Base-by-base conservation (phyloP, 306 rosid species). In the Crataegus laevigata region DNA sequence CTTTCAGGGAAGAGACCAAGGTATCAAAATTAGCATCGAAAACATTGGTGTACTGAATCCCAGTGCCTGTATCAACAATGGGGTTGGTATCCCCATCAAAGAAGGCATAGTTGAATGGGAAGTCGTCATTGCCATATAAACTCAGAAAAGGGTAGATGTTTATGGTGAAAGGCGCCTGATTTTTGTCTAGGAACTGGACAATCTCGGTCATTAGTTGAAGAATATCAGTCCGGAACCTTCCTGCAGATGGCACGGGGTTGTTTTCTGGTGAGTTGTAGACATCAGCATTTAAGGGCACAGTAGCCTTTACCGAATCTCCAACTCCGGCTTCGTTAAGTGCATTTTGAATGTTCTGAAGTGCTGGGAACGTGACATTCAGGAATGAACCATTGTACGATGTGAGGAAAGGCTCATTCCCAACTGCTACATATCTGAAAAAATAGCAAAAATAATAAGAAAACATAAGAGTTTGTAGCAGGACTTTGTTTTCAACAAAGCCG, bases 141-240 rank as follows among this genome's bases (percentile, higher is more conserved):
- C 99, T 94, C 36, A 94, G 84, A 83, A 94, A 94, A 54, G 99
- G 99, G 85, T 94, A 94, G 43, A 94, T 94, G 87, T 94, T 94
- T 26, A 94, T 91, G 0, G 98, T 90, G 71, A 92, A 94, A 25
- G 99, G 99, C 0, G 99, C 96, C 6, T 84, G 82, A 51, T 90
- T 94, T 83, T 89, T 84, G 80, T 60, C 80, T 59, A 94, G 80
- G 79, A 88, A 94, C 80, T 85, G 88, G 70, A 86, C 98, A 70
- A 94, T 87, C 36, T 88, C 85, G 9, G 93, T 94, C 99, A 94
- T 94, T 55, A 90, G 91, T 66, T 75, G 88, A 25, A 25, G 82
- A 62, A 92, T 92, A 73, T 94, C 96, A 29, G 75, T 75, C 71
- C 99, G 88, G 69, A 94, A 94, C 74, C 82, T 78, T 82, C 99